phyloP scores from a whole-genome alignment of 352 stramenopile genomes.

The Pythium scleroteichum region DNA sequence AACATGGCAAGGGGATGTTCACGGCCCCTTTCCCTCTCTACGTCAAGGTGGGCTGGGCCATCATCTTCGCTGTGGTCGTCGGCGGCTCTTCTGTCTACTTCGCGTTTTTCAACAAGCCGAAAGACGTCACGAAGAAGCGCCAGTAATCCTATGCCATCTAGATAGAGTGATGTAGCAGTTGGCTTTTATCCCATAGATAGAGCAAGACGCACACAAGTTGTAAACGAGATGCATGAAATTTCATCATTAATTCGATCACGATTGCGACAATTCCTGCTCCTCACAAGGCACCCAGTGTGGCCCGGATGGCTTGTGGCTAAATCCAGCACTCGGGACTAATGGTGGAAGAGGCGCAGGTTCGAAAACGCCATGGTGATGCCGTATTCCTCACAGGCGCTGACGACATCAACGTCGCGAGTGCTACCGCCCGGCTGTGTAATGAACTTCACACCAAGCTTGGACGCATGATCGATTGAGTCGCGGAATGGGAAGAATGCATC shows the following conservation, averaged over 20 bases:
- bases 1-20: conserved; percentile 87
- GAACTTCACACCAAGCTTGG: conserved; percentile 95
- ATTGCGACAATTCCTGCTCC: too few relatives aligned
- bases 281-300: too few relatives aligned
- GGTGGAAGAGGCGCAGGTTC: conserved; percentile 98
- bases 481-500: conserved; percentile 99
- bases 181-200: conserved; percentile 24
- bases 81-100: conserved; percentile 87
- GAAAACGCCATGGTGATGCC: conserved; percentile 99
- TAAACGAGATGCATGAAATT: not conserved
- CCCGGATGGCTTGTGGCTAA: not conserved
- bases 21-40: conserved; percentile 81
- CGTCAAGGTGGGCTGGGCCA: conserved; percentile 79
- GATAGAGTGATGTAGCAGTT: conserved; percentile 27
- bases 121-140: conserved; percentile 13
- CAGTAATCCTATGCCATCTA: conserved; percentile 20
- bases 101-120: conserved; percentile 59
- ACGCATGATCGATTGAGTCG: conserved; percentile 97
- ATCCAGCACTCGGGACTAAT: conserved; percentile 79
- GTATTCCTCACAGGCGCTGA: conserved; percentile 96
- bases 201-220: conserved; percentile 17
- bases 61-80: conserved; percentile 75
- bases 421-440: conserved; percentile 95
- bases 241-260: too few relatives aligned
- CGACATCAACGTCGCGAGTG: conserved; percentile 90